A percentile compares a stretch with the other conserved stretches of the same genome.
Conservation (phyloP, 2,329 filamentous ascomycete genomes). For the Fusarium marasasianum region DNA sequence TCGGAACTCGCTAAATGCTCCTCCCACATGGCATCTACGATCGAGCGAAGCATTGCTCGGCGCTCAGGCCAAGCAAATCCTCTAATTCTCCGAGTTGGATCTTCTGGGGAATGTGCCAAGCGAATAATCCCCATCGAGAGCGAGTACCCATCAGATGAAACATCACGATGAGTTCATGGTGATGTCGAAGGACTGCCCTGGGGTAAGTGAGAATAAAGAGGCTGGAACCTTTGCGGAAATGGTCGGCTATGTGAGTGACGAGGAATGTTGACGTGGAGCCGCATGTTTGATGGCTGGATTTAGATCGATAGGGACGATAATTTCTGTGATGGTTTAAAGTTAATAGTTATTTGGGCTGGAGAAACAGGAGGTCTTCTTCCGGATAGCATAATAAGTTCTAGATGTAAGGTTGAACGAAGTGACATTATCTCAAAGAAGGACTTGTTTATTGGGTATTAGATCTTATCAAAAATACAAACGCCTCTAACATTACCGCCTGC, state of each 20-base stretch:
- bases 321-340: background rate
- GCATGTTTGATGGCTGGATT: background rate
- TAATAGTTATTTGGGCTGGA: background rate
- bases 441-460: conserved; percentile 4
- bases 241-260: background rate
- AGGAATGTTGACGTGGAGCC: background rate
- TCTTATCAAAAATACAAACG: background rate
- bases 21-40: background rate
- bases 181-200: background rate
- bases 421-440: background rate
- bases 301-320: background rate
- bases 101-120: background rate
- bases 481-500: background rate
- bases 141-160: background rate
- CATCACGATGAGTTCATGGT: background rate
- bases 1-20: background rate
- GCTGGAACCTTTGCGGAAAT: background rate
- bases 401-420: background rate
- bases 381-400: no score
- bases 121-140: background rate
- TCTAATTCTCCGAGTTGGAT: background rate
- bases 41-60: background rate
- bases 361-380: background rate
- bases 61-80: conserved; percentile 4
- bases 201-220: background rate